Conservation (phyloP, 345 rosid genomes). For the Brassica carinata region DNA sequence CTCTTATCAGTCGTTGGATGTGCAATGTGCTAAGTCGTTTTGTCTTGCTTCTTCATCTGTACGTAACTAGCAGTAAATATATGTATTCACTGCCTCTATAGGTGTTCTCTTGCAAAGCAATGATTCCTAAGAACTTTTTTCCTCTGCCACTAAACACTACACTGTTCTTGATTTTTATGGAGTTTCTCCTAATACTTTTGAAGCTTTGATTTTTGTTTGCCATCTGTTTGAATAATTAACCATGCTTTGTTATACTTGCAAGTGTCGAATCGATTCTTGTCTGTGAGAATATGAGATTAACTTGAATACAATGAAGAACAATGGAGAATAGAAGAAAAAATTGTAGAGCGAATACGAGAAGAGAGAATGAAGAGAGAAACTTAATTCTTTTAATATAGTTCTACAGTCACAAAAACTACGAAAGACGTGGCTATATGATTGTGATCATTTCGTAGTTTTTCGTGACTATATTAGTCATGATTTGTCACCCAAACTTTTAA, state of each 20-base stretch:
- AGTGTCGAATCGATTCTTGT: background rate
- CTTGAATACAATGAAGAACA: too few species aligned
- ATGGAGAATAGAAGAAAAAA: too few species aligned
- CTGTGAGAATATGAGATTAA: background rate
- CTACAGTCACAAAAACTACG: too few species aligned
- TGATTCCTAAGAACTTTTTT: background rate
- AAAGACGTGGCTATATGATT: too few species aligned
- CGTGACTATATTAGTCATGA: too few species aligned
- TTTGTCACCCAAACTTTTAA: too few species aligned
- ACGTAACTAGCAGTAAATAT: background rate
- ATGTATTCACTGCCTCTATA: background rate
- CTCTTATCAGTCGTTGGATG: background rate
- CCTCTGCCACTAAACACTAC: background rate
- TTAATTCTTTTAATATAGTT: too few species aligned
- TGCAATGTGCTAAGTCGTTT: background rate
- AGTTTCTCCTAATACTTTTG: background rate
- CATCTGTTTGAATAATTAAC: background rate
- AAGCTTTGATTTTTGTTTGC: constrained; percentile 4
- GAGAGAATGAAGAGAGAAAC: too few species aligned
- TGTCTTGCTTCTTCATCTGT: background rate
- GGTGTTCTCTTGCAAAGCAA: background rate
- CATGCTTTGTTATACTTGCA: background rate
- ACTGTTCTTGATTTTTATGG: background rate
- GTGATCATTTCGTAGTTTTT: too few species aligned
- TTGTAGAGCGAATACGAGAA: too few species aligned